Base-by-base conservation (phyloP, 306 rosid genomes). In the Medicago arabica region DNA sequence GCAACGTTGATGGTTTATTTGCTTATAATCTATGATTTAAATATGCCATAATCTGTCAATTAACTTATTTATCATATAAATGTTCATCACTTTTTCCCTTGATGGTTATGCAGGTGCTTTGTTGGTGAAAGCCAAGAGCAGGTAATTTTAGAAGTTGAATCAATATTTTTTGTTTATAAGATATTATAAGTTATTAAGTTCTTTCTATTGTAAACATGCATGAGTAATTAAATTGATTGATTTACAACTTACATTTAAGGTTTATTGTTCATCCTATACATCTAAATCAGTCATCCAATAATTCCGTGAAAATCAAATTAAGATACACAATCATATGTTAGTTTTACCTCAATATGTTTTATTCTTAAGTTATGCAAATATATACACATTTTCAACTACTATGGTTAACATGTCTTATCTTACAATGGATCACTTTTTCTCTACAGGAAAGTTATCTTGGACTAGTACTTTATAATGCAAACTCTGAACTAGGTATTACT, bases 391-490 rank as follows among this genome's bases (percentile, higher is more conserved):
- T 58, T 58, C 6, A 19, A 18, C 7, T 18, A 7, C 11, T 18
- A 6, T 18, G 9, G 9, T 23, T 9, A 28, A 31, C 6, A 13
- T 38, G 0, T 75, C 9, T 9, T 64, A 3, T 12, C 43, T 75
- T 64, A 75, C 40, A 47, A 2, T 64, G 13, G 28, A 19, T 19
- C 28, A 18, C 9, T 50, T 51, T 46, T 64, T 38, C 9, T 46
- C 41, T 50, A 51, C 44, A 75, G 72, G 79, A 57, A 19, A 9
- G 38, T 4, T 67, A 67, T 67, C 72, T 67, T 67, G 72, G 72
- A 23, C 57, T 46, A 8, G 72, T 67, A 44, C 21, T 75, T 5
- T 75, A 64, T 21, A 75, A 64, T 50, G 65, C 64, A 68, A 65
- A 64, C 17, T 36, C 66, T 7, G 54, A 51, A 9, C 4, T 51